phyloP scores from a whole-genome alignment of 371 early-diverging fungal species.

The Syncephalastrum sp. region DNA sequence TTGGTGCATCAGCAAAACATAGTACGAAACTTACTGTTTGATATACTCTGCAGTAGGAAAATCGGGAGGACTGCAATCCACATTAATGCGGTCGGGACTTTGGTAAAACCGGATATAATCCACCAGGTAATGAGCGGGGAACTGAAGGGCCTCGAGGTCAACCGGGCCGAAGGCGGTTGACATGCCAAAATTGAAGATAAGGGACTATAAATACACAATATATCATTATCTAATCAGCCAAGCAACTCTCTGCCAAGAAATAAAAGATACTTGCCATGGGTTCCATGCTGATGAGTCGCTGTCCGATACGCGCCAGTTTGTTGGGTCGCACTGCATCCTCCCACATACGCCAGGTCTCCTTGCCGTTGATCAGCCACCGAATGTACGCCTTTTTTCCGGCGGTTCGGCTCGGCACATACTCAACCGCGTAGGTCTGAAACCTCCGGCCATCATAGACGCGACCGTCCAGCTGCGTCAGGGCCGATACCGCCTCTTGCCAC shows the following conservation, averaged over 20 bases:
- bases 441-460: constrained; percentile 23
- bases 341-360: constrained; percentile 44
- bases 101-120: constrained; percentile 58
- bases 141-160: constrained; percentile 25
- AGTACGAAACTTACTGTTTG: constrained; percentile 15
- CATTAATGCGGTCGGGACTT: constrained; percentile 44
- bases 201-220: too few relatives aligned
- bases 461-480: constrained; percentile 34
- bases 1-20: too few relatives aligned
- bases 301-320: too few relatives aligned
- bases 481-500: constrained; percentile 43
- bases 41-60: constrained; percentile 54
- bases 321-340: constrained; percentile 44
- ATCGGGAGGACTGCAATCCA: constrained; percentile 54
- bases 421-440: constrained; percentile 43
- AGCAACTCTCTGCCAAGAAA: too few relatives aligned
- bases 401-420: constrained; percentile 29
- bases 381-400: constrained; percentile 44
- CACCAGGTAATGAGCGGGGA: constrained; percentile 46
- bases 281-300: too few relatives aligned
- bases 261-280: too few relatives aligned
- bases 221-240: too few relatives aligned
- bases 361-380: constrained; percentile 40
- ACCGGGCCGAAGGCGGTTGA: constrained; percentile 33
- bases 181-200: too few relatives aligned